Evolutionary conservation across 2,329 filamentous ascomycete species (phyloP), one percentile per base, ranked within the genome.

Genomic region (Penicillium sp.): DNA sequence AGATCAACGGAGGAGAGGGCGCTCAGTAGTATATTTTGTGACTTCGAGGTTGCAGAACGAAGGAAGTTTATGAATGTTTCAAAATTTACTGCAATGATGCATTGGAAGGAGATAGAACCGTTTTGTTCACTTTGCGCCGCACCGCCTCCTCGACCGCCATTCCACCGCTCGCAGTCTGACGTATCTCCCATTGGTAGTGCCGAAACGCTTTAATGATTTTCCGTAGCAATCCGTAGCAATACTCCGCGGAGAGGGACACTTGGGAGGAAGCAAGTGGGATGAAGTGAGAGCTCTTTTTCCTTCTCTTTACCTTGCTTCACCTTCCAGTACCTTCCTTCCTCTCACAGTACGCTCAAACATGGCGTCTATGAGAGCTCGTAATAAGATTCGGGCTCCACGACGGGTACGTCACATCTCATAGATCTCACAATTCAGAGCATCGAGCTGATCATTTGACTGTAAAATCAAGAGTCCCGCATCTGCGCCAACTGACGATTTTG

Each of bases 401-500:
- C 76, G 81, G 68, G 85, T 88, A 75, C 66, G 82, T 54, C 27
- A 26, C 26, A 9, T 11, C n/a, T 9, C 27, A 29, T 43, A 4
- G 3, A 24, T 25, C 36, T 43, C 34, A 29, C 46, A 51, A 46
- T 18, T 39, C 27, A 35, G 46, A 49, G 34, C 48, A 44, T 37
- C 38, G 18, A 28, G 47, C 47, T 58, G 39, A 58, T 51, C 41
- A 40, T 40, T 48, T 46, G 18, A 18, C 18, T 18, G 18, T 18
- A 18, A 18, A 18, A 52, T 37, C 48, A 60, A 85, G 82, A 79
- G 80, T 48, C 66, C 83, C 24, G 61, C 65, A 3, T 76, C 75
- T 49, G 64, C 60, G 51, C 82, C 85, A 55, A 76, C 78, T 8
- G 77, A 86, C 59, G 88, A 94, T 56, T 95, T 95, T 64, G 87